Conservation (phyloP, 148 eudicot species). For the Chenopodium quinoa region DNA sequence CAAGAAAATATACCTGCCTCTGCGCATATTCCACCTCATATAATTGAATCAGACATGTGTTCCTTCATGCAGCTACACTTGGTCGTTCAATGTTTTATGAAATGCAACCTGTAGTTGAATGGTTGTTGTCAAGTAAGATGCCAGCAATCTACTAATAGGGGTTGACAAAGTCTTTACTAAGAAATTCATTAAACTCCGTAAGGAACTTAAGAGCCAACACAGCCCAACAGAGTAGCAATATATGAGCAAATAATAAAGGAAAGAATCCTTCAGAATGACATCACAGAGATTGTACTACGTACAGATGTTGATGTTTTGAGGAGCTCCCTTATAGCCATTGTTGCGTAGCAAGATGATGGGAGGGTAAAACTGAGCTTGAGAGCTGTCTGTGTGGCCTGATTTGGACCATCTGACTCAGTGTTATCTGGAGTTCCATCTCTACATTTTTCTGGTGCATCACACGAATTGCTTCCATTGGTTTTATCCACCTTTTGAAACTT, state of each 20-base stretch:
- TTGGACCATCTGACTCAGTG: constrained; percentile 28
- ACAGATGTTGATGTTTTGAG: constrained; percentile 95
- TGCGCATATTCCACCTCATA: neutral
- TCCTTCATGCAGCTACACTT: constrained; percentile 13
- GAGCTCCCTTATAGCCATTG: constrained; percentile 97
- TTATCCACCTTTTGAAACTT: constrained; percentile 19
- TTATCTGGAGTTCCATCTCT: constrained; percentile 9
- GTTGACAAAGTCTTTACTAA: neutral
- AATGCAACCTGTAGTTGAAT: constrained; percentile 54
- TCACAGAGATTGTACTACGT: constrained; percentile 21
- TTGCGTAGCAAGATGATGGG: constrained; percentile 95
- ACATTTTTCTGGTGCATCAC: constrained; percentile 12
- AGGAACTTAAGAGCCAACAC: neutral
- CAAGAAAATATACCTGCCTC: constrained; percentile 14
- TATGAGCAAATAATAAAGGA: neutral
- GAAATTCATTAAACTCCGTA: neutral
- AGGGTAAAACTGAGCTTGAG: constrained; percentile 85
- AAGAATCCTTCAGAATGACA: neutral
- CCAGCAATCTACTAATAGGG: neutral
- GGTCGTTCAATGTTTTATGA: constrained; percentile 64
- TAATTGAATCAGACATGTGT: constrained; percentile 6
- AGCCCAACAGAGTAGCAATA: too few species aligned
- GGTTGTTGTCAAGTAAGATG: neutral
- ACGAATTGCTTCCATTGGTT: constrained; percentile 24
- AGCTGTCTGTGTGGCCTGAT: constrained; percentile 54